Conservation (phyloP, 176 grass and related monocot genomes). For the Puya raimondii region DNA sequence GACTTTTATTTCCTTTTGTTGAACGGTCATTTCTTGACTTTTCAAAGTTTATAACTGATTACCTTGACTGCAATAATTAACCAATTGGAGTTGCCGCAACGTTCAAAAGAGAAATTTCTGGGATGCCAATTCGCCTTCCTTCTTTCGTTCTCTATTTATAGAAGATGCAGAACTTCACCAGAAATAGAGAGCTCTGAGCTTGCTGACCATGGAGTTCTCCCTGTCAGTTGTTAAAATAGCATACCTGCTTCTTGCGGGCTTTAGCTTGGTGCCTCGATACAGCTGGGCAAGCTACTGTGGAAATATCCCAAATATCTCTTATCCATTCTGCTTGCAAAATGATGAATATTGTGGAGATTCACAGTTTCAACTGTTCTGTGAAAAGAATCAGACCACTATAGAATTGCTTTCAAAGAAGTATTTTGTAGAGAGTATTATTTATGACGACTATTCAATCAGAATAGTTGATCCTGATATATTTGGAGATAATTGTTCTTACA, state of each 20-base stretch:
- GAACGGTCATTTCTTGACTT: neutral
- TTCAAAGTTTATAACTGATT: neutral
- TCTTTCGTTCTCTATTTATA: neutral
- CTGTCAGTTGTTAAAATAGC: neutral
- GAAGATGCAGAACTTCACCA: neutral
- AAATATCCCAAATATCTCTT: conserved; percentile 2
- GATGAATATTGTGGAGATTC: neutral
- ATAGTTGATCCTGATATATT: conserved; percentile 2
- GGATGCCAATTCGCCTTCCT: neutral
- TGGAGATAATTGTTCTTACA: neutral
- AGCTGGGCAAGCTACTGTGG: neutral
- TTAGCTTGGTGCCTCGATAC: neutral
- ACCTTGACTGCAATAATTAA: neutral
- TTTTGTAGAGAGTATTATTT: neutral
- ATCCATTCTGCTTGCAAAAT: conserved; percentile 5
- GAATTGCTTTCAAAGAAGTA: neutral
- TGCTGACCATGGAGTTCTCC: neutral
- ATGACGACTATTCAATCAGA: neutral
- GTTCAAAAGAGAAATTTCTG: neutral
- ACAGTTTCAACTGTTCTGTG: conserved; percentile 2
- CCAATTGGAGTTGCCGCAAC: neutral
- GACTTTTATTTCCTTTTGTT: too few relatives aligned
- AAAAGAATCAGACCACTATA: conserved; percentile 6
- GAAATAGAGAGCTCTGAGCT: neutral
- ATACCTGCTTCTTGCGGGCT: neutral